Conservation (phyloP, 352 stramenopile genomes). For the Phytophthora lateralis region DNA sequence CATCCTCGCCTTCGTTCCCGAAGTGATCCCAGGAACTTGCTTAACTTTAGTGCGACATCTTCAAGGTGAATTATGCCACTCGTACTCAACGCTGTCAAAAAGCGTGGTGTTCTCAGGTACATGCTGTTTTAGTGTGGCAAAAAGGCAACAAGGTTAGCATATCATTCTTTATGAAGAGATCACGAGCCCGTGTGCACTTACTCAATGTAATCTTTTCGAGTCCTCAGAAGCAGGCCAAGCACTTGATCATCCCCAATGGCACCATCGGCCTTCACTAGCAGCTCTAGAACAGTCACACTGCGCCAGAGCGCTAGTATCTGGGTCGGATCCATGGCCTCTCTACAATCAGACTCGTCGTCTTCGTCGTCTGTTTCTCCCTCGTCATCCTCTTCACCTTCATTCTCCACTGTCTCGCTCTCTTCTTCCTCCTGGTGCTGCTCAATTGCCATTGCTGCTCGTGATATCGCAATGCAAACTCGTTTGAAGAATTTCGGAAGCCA, state of each 20-base stretch:
- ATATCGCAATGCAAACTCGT: slow-evolving; percentile 43
- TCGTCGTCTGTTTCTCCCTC: slow-evolving; percentile 3
- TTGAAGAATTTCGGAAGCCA: slow-evolving; percentile 58
- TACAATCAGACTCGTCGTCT: slow-evolving; percentile 5
- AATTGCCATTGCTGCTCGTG: slow-evolving; percentile 28
- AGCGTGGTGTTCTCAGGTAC: slow-evolving; percentile 47
- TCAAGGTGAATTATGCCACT: slow-evolving; percentile 36
- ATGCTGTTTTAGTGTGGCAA: slow-evolving; percentile 38
- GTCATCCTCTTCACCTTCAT: neutral
- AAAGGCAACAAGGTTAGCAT: slow-evolving; percentile 9
- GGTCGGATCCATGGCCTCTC: slow-evolving; percentile 13
- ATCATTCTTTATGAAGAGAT: neutral
- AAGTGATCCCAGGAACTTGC: slow-evolving; percentile 39
- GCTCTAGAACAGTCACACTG: slow-evolving; percentile 43
- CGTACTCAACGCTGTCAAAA: slow-evolving; percentile 27
- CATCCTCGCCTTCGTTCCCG: slow-evolving; percentile 21
- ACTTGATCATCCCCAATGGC: slow-evolving; percentile 18
- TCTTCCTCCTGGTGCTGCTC: slow-evolving; percentile 13
- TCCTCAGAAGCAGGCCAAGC: slow-evolving; percentile 31
- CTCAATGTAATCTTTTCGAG: slow-evolving; percentile 56
- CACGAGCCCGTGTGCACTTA: slow-evolving; percentile 17
- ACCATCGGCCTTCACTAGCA: slow-evolving; percentile 34
- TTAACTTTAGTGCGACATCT: slow-evolving; percentile 34
- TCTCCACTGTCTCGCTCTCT: neutral
- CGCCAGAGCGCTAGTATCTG: slow-evolving; percentile 55